A percentile compares a stretch with the other conserved stretches of the same genome.
Conservation (phyloP, 768 basidiomycete genomes). For the Cystofilobasidium ferigula region DNA sequence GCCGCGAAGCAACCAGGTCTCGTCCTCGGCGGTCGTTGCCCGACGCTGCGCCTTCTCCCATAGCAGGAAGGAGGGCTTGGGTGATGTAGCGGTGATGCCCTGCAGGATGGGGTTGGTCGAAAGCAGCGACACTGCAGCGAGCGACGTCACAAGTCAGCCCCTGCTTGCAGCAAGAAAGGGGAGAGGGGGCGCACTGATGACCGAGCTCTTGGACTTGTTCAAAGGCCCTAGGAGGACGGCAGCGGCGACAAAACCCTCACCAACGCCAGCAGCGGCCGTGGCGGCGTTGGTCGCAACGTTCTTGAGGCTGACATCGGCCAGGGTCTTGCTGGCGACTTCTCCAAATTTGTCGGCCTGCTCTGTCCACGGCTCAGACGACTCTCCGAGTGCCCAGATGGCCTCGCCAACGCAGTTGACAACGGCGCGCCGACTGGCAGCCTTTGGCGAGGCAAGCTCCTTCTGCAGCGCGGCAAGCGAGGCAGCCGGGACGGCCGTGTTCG, state of each 20-base stretch:
- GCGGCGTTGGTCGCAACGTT: constrained; percentile 52
- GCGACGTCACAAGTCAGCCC: background rate
- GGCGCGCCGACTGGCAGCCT: constrained; percentile 51
- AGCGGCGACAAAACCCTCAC: constrained; percentile 72
- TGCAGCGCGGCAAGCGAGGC: constrained; percentile 47
- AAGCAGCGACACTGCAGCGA: constrained; percentile 22
- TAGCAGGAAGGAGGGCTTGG: constrained; percentile 74
- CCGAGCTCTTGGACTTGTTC: constrained; percentile 31
- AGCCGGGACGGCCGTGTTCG: constrained; percentile 41
- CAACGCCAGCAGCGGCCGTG: constrained; percentile 52
- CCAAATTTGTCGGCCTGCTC: constrained; percentile 48
- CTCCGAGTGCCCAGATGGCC: constrained; percentile 46
- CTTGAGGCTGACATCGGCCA: constrained; percentile 60
- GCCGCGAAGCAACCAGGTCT: constrained; percentile 65
- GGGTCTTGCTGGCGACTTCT: constrained; percentile 47
- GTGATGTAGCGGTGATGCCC: constrained; percentile 38
- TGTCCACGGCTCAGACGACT: constrained; percentile 36
- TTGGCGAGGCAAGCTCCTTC: constrained; percentile 62
- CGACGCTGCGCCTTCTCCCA: constrained; percentile 47
- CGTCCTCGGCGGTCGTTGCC: constrained; percentile 49
- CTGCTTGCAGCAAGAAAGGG: background rate
- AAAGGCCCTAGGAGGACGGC: constrained; percentile 58
- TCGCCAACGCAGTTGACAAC: constrained; percentile 56
- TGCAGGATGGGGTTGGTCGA: constrained; percentile 32
- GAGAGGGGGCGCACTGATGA: constrained; percentile 44